Evolutionary conservation across 768 basidiomycete species (phyloP).

Genomic region (Amanita pseudoporphyria): DNA sequence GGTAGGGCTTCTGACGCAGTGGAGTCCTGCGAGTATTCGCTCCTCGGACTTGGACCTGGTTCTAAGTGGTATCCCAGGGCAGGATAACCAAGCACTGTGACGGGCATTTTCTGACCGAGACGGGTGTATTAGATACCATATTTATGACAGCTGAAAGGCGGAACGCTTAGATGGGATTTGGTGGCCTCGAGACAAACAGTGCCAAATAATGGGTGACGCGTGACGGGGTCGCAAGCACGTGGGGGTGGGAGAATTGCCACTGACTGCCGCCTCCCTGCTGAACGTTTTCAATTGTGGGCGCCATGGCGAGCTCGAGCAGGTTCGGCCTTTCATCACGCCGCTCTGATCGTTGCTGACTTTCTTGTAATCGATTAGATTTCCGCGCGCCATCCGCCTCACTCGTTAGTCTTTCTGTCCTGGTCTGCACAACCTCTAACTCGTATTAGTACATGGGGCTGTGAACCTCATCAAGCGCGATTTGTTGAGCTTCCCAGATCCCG

Average conservation of each 20-base stretch:
- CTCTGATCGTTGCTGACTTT: neutral
- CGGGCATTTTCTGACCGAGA: neutral
- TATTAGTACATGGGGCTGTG: conserved; percentile 64
- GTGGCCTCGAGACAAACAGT: too few relatives aligned
- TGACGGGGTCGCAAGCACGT: neutral
- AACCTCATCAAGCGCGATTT: conserved; percentile 70
- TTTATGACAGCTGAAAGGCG: too few relatives aligned
- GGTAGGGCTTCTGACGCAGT: neutral
- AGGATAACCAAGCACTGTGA: neutral
- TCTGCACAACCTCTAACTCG: conserved; percentile 2
- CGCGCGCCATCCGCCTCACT: conserved; percentile 39
- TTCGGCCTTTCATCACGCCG: conserved; percentile 13
- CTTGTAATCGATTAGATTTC: conserved; percentile 34
- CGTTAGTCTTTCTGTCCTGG: conserved; percentile 23
- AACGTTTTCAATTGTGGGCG: neutral
- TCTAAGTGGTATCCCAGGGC: neutral
- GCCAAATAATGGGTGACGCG: neutral
- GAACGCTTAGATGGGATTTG: too few relatives aligned
- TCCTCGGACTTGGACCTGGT: too few relatives aligned
- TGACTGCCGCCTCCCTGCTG: neutral
- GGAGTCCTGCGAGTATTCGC: neutral
- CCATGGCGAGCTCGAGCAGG: conserved; percentile 25
- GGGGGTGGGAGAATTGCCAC: neutral
- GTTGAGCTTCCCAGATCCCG: conserved; percentile 78
- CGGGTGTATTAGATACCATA: neutral